These are phyloP conservation scores for Entomortierella chlamydospora DNA, from an alignment of 192 early-diverging fungal genomes.

Conservation along the genomic window DNA sequence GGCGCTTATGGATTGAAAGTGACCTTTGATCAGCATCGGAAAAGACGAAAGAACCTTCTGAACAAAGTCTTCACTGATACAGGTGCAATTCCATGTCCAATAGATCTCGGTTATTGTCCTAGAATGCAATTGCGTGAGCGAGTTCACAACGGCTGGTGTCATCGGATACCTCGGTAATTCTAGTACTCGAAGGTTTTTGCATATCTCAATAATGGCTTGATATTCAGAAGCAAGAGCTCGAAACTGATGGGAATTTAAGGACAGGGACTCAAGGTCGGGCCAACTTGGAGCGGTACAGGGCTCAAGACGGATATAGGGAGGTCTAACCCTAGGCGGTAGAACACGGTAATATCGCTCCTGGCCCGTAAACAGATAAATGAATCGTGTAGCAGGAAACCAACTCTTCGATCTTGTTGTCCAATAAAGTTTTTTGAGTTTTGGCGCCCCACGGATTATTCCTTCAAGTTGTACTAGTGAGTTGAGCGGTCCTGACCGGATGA, in stretches of 20 bases:
- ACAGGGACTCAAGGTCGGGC: not conserved
- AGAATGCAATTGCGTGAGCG: not conserved
- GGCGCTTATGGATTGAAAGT: not conserved
- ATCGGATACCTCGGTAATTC: not conserved
- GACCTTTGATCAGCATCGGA: not conserved
- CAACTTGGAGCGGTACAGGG: not conserved
- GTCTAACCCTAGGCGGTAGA: not conserved
- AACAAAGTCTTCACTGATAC: not conserved
- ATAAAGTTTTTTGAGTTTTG: not conserved
- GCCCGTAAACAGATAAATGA: conserved; percentile 1
- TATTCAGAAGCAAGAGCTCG: not conserved
- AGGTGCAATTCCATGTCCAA: not conserved
- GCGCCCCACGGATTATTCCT: not conserved
- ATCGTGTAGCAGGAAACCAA: not conserved
- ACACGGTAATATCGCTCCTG: not conserved
- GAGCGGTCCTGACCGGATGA: not conserved
- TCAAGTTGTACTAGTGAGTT: not conserved
- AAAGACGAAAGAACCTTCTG: not conserved
- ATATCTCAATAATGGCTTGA: not conserved
- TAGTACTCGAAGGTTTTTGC: not conserved
- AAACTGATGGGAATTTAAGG: not conserved
- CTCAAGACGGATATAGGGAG: not conserved
- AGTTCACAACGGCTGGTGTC: not conserved
- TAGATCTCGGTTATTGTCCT: not conserved
- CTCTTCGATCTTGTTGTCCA: not conserved